phyloP scores from a whole-genome alignment of 805 yeast species.

The Kuraishia ogatae region DNA sequence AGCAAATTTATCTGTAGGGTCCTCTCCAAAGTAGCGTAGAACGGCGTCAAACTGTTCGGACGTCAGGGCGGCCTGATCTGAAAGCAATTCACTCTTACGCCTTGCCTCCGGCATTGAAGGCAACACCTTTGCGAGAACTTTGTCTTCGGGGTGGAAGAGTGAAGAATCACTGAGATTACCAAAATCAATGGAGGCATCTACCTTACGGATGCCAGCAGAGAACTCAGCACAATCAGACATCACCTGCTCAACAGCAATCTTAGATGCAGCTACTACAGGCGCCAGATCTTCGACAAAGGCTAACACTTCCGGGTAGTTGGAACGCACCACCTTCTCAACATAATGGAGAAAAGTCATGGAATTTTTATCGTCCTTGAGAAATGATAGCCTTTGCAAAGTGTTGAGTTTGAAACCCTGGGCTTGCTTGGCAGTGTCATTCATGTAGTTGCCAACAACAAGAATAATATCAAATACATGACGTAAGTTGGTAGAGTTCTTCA shows the following conservation, averaged over 20 bases:
- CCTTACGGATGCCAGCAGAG: slow-evolving; percentile 53
- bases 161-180: slow-evolving; percentile 82
- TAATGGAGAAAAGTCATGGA: slow-evolving; percentile 86
- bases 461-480: slow-evolving; percentile 74
- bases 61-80: slow-evolving; percentile 54
- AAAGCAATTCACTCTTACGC: slow-evolving; percentile 55
- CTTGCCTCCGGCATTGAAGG: slow-evolving; percentile 71
- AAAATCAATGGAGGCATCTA: slow-evolving; percentile 61
- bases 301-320: slow-evolving; percentile 71
- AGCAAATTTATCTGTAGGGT: slow-evolving; percentile 57
- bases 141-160: slow-evolving; percentile 78
- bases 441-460: slow-evolving; percentile 87
- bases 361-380: slow-evolving; percentile 84
- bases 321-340: slow-evolving; percentile 82
- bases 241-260: slow-evolving; percentile 76
- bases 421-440: slow-evolving; percentile 90
- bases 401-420: slow-evolving; percentile 88
- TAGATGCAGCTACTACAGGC: slow-evolving; percentile 51
- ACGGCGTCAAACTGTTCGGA: slow-evolving; percentile 57
- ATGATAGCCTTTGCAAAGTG: slow-evolving; percentile 82
- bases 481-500: slow-evolving; percentile 59
- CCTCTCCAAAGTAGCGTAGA: slow-evolving; percentile 90
- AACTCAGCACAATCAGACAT: slow-evolving; percentile 63
- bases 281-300: slow-evolving; percentile 67
- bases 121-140: slow-evolving; percentile 48